Conservation (phyloP, 768 basidiomycete genomes). For the Pisolithus tinctorius region DNA sequence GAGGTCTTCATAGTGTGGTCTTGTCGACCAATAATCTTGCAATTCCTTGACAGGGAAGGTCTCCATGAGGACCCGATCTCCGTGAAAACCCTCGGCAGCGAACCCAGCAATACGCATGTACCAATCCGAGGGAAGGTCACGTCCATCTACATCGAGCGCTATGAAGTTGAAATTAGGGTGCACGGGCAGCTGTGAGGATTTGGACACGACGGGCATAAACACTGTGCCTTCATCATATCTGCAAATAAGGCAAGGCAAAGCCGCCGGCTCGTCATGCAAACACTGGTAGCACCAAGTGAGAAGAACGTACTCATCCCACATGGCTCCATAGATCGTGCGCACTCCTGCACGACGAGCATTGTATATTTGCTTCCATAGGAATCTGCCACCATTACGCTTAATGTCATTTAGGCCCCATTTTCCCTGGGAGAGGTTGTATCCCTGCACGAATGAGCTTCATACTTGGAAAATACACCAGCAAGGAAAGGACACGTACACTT, state of each 20-base stretch:
- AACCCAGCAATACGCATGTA: slow-evolving; percentile 77
- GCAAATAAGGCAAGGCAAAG: slow-evolving; percentile 5
- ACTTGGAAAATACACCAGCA: not conserved
- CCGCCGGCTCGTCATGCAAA: not conserved
- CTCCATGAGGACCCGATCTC: slow-evolving; percentile 56
- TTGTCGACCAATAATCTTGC: slow-evolving; percentile 65
- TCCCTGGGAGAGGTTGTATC: slow-evolving; percentile 64
- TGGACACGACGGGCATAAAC: slow-evolving; percentile 64
- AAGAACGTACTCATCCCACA: slow-evolving; percentile 75
- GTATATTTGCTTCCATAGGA: slow-evolving; percentile 74
- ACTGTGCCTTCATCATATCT: slow-evolving; percentile 86
- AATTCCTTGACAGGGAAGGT: slow-evolving; percentile 65
- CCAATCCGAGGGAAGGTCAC: slow-evolving; percentile 78
- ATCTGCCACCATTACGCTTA: slow-evolving; percentile 64
- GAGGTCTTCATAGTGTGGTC: slow-evolving; percentile 47
- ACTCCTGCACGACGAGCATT: slow-evolving; percentile 58
- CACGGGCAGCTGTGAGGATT: slow-evolving; percentile 52
- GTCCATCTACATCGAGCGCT: slow-evolving; percentile 72
- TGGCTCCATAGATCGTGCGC: slow-evolving; percentile 69
- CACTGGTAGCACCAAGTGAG: not conserved
- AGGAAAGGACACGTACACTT: slow-evolving; percentile 48
- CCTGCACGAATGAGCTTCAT: slow-evolving; percentile 33
- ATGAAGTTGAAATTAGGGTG: slow-evolving; percentile 55
- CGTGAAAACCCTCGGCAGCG: slow-evolving; percentile 59
- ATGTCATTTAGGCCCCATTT: slow-evolving; percentile 70